Evolutionary conservation across 768 basidiomycete species (phyloP).

Genomic region (Chiua virens): DNA sequence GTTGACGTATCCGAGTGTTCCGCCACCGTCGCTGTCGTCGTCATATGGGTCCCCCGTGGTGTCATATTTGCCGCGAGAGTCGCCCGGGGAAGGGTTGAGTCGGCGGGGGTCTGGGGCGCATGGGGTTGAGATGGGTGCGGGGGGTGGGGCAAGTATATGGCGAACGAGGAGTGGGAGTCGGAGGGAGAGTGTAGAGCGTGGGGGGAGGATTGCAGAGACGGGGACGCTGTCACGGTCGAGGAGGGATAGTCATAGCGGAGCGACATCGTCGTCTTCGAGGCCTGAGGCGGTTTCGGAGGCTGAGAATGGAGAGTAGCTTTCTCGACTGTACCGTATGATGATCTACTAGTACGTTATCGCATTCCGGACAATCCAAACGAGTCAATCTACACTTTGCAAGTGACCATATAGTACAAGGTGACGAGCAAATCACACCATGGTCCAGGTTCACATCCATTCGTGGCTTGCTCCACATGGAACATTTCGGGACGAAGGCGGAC

Average conservation of each 20-base stretch:
- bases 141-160: conserved; percentile 9
- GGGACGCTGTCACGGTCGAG: conserved; percentile 51
- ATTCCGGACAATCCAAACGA: no score
- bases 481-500: conserved; percentile 82
- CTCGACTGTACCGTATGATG: no score
- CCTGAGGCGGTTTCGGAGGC: no score
- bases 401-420: no score
- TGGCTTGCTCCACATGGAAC: conserved; percentile 96
- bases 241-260: no score
- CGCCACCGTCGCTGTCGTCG: conserved; percentile 77
- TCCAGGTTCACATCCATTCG: no score
- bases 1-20: conserved; percentile 79
- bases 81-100: conserved; percentile 54
- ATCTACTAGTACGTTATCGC: no score
- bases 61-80: conserved; percentile 44
- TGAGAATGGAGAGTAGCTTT: no score
- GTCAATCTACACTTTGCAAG: no score
- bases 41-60: conserved; percentile 73
- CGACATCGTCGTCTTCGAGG: conserved; percentile 20
- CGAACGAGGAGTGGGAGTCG: conserved; percentile 44
- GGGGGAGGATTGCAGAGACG: conserved; percentile 69
- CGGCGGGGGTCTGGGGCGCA: conserved; percentile 49
- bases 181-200: conserved; percentile 60
- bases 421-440: no score
- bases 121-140: conserved; percentile 15